Conservation (phyloP, 345 rosid species). For the Melastoma malabathricum region DNA sequence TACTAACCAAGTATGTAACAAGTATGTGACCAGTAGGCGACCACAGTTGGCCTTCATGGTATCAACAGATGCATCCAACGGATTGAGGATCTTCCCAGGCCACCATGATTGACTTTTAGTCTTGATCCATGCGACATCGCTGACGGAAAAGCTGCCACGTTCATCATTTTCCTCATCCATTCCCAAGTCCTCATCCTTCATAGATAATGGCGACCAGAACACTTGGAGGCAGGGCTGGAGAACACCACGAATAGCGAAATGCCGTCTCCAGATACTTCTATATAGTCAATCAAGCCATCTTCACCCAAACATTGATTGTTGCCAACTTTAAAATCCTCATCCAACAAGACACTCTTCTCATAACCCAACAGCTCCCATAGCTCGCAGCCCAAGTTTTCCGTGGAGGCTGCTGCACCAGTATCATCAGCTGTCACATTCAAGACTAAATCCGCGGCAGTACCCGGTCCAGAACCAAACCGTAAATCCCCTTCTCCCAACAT, state of each 20-base stretch:
- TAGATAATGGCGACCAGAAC: constrained; percentile 8
- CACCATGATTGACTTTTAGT: constrained; percentile 61
- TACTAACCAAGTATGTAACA: constrained; percentile 37
- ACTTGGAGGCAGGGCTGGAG: constrained; percentile 18
- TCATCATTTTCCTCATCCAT: constrained; percentile 7
- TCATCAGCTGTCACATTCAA: too few species aligned
- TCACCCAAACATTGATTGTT: constrained; percentile 9
- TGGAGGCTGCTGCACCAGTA: too few species aligned
- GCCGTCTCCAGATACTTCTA: constrained; percentile 38
- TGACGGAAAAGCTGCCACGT: constrained; percentile 24
- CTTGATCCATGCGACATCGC: constrained; percentile 73
- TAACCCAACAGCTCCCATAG: neutral
- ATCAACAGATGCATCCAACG: constrained; percentile 16
- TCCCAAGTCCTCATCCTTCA: constrained; percentile 8
- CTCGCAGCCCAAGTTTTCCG: too few species aligned
- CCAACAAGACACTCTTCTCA: constrained; percentile 7
- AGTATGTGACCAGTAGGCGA: constrained; percentile 31
- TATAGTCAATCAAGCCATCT: constrained; percentile 22
- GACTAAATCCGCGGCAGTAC: too few species aligned
- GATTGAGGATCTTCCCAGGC: constrained; percentile 67
- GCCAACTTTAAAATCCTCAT: constrained; percentile 19
- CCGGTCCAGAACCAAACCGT: neutral
- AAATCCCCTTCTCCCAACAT: constrained; percentile 2
- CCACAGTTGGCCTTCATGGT: constrained; percentile 8
- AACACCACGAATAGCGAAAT: constrained; percentile 64